Conservation (phyloP, 2,329 filamentous ascomycete genomes). For the Blastomyces gilchristii region DNA sequence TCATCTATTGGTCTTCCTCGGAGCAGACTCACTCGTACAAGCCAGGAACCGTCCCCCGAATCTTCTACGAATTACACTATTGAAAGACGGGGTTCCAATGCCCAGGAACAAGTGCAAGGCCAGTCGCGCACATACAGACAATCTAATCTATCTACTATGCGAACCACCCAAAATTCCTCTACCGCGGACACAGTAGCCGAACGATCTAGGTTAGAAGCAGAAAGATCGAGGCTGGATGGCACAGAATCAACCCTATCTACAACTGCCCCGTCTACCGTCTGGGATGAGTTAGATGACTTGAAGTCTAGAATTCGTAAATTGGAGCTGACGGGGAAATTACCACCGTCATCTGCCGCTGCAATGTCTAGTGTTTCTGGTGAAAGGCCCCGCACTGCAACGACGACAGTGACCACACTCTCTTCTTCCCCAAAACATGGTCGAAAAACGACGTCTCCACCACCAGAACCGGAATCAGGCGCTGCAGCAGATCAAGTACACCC, state of each 20-base stretch:
- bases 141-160: slow-evolving; percentile 27
- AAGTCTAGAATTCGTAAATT: slow-evolving; percentile 87
- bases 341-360: slow-evolving; percentile 68
- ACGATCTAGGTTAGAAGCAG: slow-evolving; percentile 25
- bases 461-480: slow-evolving; percentile 28
- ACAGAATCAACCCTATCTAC: slow-evolving; percentile 84
- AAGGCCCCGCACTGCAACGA: slow-evolving; percentile 80
- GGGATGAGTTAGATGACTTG: slow-evolving; percentile 93
- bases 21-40: slow-evolving; percentile 29
- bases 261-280: slow-evolving; percentile 82
- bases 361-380: slow-evolving; percentile 66
- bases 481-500: slow-evolving; percentile 56
- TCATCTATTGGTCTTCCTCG: slow-evolving; percentile 29
- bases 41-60: slow-evolving; percentile 28
- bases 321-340: slow-evolving; percentile 79
- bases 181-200: slow-evolving; percentile 27
- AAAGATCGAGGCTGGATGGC: slow-evolving; percentile 44
- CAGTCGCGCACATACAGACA: slow-evolving; percentile 24
- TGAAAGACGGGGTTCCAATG: slow-evolving; percentile 13
- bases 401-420: slow-evolving; percentile 80
- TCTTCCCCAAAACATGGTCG: slow-evolving; percentile 69
- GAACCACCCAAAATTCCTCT: slow-evolving; percentile 29
- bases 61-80: slow-evolving; percentile 19
- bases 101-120: slow-evolving; percentile 10
- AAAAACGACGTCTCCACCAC: slow-evolving; percentile 37